Base-by-base conservation (phyloP, 768 basidiomycete genomes). In the Tricholoma furcatifolium region DNA sequence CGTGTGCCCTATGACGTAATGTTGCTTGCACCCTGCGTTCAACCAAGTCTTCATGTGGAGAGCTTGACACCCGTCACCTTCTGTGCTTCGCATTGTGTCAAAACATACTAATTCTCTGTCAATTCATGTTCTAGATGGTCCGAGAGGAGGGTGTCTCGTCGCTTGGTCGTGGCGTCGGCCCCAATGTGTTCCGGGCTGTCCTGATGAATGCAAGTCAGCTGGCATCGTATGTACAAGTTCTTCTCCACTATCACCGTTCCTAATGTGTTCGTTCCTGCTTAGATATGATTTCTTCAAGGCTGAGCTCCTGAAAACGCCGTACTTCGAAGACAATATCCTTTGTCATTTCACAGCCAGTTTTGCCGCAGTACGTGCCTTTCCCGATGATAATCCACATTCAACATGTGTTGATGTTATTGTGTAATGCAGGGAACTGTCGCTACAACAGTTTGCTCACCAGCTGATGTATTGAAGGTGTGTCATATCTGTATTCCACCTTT, bases 251-350 rank as follows among this genome's bases (percentile, higher is more conserved):
- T 43, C 5, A 51, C 6, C 20, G 9, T 43, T 18, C 10, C 41
- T 51, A 17, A 38, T 58, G 27, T 20, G 17, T 12, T 44, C 24
- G 10, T 51, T 20, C 17, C 24, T 45, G 18, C 4, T 21, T 53
- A 91, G 88, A 10, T 96, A 96, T 63, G 93, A 96, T 67, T 92
- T 89, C 67, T 93, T 93, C 82, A 96, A 96, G 69, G 77, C 85
- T 3, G 85, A 91, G 62, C 73, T 95, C 5, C 68, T 94, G 44
- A 84, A 85, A 67, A 83, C 82, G 3, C 59, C 67, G 6, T 83
- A 87, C 64, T 87, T 95, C 58, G 69, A 86, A 1, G 93, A 96
- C 60, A 93, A 93, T 61, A 91, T 93, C 47, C 64, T 72, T 18
- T 85, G 83, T 52, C 93, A 96, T 64, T 92, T 93, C 60, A 82